A percentile compares a stretch with the other conserved stretches of the same genome.
Evolutionary conservation across 768 basidiomycete genomes (phyloP).

Genomic region (Russula sp.): DNA sequence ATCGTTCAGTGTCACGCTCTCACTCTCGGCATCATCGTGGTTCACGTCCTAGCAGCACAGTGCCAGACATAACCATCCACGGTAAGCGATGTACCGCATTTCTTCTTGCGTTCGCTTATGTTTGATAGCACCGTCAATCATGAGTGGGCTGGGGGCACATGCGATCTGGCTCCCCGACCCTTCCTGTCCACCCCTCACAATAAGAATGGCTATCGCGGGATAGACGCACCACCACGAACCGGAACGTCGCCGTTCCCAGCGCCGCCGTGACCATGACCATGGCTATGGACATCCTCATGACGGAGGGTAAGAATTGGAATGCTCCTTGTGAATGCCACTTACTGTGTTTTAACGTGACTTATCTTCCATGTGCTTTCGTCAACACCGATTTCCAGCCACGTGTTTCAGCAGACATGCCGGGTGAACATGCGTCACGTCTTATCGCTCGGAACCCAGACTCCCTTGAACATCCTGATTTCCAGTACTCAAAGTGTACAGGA

Average conservation of each 20-base stretch:
- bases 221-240: background rate
- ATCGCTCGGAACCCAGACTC: constrained; percentile 3
- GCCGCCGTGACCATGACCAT: constrained; percentile 16
- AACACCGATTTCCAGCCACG: background rate
- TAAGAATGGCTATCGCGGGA: constrained; percentile 18
- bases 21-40: constrained; percentile 15
- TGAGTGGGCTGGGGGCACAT: constrained; percentile 8
- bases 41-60: constrained; percentile 23
- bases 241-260: constrained; percentile 22
- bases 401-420: background rate
- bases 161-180: constrained; percentile 21
- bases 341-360: constrained; percentile 1
- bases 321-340: background rate
- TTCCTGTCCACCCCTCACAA: constrained; percentile 21
- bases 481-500: constrained; percentile 47
- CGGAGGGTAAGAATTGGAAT: constrained; percentile 12
- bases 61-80: constrained; percentile 23
- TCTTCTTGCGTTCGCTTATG: background rate
- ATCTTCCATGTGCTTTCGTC: background rate
- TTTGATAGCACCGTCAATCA: constrained; percentile 19
- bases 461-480: constrained; percentile 32
- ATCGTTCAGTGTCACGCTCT: constrained; percentile 9
- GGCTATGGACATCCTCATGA: background rate
- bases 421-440: background rate
- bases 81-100: background rate